Conservation (phyloP, 192 early-diverging fungal genomes). For the Podila epigama region DNA sequence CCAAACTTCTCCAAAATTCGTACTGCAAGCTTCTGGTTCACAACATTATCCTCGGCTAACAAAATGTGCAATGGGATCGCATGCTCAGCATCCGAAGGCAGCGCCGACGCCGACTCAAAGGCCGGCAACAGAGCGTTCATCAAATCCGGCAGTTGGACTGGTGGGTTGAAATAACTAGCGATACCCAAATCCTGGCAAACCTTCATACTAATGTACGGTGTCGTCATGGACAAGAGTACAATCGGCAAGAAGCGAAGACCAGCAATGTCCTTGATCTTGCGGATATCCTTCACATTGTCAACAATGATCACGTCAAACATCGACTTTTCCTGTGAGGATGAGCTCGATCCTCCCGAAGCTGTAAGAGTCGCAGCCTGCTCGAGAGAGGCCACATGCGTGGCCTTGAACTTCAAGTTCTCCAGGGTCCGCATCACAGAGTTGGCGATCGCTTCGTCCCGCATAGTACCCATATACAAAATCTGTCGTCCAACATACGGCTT, state of each 20-base stretch:
- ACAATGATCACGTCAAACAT: slow-evolving; percentile 74
- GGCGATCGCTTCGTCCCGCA: slow-evolving; percentile 48
- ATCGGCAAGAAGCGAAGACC: slow-evolving; percentile 77
- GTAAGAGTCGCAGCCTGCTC: slow-evolving; percentile 56
- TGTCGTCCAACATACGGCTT: slow-evolving; percentile 69
- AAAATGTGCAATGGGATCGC: slow-evolving; percentile 76
- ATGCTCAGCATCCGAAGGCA: slow-evolving; percentile 68
- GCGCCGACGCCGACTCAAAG: slow-evolving; percentile 68
- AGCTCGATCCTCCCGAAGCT: slow-evolving; percentile 22
- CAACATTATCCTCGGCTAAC: slow-evolving; percentile 86
- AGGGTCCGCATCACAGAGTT: slow-evolving; percentile 55
- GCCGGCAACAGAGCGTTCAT: slow-evolving; percentile 76
- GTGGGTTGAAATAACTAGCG: slow-evolving; percentile 74
- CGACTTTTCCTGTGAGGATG: slow-evolving; percentile 31
- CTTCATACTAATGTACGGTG: slow-evolving; percentile 69
- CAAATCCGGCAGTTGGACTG: slow-evolving; percentile 65
- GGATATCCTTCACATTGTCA: slow-evolving; percentile 65
- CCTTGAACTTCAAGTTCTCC: slow-evolving; percentile 56
- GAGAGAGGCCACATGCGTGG: slow-evolving; percentile 49
- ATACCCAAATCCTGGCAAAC: slow-evolving; percentile 74
- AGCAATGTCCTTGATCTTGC: slow-evolving; percentile 66
- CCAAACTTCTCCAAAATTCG: slow-evolving; percentile 79
- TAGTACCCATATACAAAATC: slow-evolving; percentile 70
- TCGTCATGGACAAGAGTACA: slow-evolving; percentile 66
- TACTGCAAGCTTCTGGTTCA: slow-evolving; percentile 85